phyloP scores from a whole-genome alignment of 352 stramenopile species.

The Phytophthora citricola region DNA sequence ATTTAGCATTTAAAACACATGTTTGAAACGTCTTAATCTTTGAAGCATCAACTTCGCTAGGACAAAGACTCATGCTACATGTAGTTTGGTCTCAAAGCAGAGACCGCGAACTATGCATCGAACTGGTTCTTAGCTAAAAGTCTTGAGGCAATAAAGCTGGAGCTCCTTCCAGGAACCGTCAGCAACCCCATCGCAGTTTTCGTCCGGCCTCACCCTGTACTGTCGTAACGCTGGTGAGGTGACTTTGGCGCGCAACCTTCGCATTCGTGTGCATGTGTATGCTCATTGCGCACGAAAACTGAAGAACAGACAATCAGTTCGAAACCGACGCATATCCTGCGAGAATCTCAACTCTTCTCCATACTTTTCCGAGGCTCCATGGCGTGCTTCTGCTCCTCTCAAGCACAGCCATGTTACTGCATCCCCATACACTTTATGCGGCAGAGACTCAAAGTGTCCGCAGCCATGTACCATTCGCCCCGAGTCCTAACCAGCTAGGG shows the following conservation, averaged over 20 bases:
- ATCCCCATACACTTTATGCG: constrained; percentile 9
- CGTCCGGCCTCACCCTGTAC: neutral
- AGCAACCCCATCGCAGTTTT: neutral
- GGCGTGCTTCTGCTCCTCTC: neutral
- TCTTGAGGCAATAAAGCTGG: neutral
- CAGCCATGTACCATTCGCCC: constrained; percentile 1
- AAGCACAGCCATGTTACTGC: constrained; percentile 2
- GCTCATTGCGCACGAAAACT: constrained; percentile 5
- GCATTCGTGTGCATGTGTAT: neutral
- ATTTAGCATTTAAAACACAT: too few species aligned
- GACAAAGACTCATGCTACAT: too few species aligned
- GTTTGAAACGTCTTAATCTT: too few species aligned
- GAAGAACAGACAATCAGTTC: neutral
- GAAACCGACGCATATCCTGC: neutral
- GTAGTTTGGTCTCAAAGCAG: neutral
- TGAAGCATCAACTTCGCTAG: too few species aligned
- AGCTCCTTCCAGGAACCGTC: constrained; percentile 5
- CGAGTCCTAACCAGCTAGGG: constrained; percentile 10
- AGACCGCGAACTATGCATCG: neutral
- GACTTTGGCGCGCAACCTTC: too few species aligned
- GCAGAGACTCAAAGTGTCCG: constrained; percentile 9
- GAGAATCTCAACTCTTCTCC: neutral
- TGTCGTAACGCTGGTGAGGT: neutral
- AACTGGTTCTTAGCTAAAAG: neutral
- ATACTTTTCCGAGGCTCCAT: neutral